Percentiles rank a stretch among this genome's conserved stretches.
phyloP scores from a whole-genome alignment of 2,329 filamentous ascomycete species.

The Sordariomycetes sp. region DNA sequence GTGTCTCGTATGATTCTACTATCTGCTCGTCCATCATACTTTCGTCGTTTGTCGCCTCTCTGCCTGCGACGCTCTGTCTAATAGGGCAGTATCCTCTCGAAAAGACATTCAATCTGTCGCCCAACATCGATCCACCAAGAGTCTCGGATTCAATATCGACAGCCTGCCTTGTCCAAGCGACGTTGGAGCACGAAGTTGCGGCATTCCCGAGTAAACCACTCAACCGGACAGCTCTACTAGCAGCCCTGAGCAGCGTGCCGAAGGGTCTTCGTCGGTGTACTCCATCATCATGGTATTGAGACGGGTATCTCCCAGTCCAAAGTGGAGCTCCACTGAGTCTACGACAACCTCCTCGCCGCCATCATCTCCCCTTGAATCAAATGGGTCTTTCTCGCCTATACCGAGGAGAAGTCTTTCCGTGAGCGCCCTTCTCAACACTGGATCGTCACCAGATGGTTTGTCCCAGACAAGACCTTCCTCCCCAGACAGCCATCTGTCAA shows the following conservation, averaged over 20 bases:
- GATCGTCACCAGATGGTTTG: background rate
- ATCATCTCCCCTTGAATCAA: background rate
- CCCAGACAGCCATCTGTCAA: conserved; percentile 1
- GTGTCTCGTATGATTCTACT: conserved; percentile 4
- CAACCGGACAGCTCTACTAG: background rate
- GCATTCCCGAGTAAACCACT: background rate
- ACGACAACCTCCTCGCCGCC: background rate
- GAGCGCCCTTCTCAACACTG: conserved; percentile 1
- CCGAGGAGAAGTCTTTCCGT: background rate
- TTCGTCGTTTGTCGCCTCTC: background rate
- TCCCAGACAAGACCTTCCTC: background rate
- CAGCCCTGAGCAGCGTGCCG: background rate
- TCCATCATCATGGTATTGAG: background rate
- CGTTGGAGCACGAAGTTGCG: background rate
- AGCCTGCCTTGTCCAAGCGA: background rate
- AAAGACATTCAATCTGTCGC: background rate
- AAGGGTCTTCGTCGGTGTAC: background rate
- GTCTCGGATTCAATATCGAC: background rate
- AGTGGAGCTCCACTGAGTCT: background rate
- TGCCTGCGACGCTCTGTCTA: background rate
- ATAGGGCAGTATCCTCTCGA: background rate
- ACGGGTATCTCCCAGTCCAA: background rate
- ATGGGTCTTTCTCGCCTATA: conserved; percentile 1
- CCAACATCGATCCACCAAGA: background rate
- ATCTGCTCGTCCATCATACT: background rate